These are phyloP conservation scores for Bruguiera parviflora DNA, from an alignment of 345 rosid genomes.

Conservation along the genomic window DNA sequence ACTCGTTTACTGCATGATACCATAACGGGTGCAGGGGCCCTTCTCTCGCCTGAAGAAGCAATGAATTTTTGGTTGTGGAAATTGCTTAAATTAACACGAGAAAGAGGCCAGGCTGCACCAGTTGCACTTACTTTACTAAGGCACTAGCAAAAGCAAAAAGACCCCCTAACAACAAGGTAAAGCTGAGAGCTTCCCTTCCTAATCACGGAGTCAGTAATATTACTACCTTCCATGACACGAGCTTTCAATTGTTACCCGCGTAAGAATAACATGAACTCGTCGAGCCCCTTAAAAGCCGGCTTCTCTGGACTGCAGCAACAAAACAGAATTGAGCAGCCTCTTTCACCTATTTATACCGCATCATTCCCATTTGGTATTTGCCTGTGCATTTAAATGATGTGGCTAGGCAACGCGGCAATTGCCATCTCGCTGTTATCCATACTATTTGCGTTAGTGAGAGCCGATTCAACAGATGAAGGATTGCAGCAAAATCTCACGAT, in stretches of 20 bases:
- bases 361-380: not conserved
- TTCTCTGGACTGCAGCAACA: not conserved
- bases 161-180: not conserved
- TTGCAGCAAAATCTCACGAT: slow-evolving; percentile 9
- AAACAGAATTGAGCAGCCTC: not conserved
- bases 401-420: slow-evolving; percentile 9
- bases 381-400: slow-evolving; percentile 9
- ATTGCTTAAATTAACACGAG: not conserved
- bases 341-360: slow-evolving; percentile 1
- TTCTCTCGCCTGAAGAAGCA: not conserved
- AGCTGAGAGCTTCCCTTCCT: not conserved
- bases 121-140: not conserved
- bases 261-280: slow-evolving; percentile 39
- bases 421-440: slow-evolving; percentile 8
- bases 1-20: not conserved
- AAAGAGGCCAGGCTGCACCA: not conserved
- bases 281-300: not conserved
- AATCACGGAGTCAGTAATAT: slow-evolving; percentile 12
- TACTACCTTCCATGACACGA: slow-evolving; percentile 27
- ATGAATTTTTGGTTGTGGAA: not conserved
- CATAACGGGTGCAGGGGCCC: not conserved
- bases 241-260: slow-evolving; percentile 10
- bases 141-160: slow-evolving; percentile 7
- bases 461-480: not conserved
- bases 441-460: slow-evolving; percentile 8